phyloP scores from a whole-genome alignment of 2,329 filamentous ascomycete genomes.

The Erysiphe pisi region DNA sequence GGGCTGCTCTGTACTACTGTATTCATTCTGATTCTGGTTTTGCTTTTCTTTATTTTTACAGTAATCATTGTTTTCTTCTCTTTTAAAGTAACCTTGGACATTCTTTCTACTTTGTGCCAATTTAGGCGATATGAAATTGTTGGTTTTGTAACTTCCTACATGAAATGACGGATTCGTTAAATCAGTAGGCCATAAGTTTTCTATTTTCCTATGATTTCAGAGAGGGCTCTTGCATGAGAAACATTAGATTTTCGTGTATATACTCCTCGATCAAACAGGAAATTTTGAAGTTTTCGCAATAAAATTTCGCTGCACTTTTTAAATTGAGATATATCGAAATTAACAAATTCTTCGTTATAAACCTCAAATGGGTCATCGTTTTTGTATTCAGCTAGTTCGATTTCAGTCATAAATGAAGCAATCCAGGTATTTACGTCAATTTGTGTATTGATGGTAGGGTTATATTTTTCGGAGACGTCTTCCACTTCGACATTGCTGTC shows the following conservation, averaged over 20 bases:
- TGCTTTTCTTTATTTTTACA: neutral
- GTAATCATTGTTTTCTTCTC: neutral
- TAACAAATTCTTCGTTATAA: conserved; percentile 27
- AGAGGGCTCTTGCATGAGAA: conserved; percentile 9
- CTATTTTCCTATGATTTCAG: neutral
- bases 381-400: conserved; percentile 9
- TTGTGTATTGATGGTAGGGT: neutral
- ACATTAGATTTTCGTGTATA: conserved; percentile 19
- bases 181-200: conserved; percentile 1
- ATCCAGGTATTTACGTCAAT: conserved; percentile 3
- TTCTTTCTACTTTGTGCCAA: neutral
- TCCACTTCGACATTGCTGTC: neutral
- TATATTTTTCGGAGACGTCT: neutral
- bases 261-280: conserved; percentile 25
- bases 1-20: neutral
- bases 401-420: conserved; percentile 10
- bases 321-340: neutral
- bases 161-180: neutral
- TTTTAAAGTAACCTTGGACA: conserved; percentile 19
- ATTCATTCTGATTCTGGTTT: neutral
- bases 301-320: conserved; percentile 14
- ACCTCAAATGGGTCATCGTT: conserved; percentile 21
- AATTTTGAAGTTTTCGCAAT: conserved; percentile 23
- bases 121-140: conserved; percentile 21
- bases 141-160: conserved; percentile 18